Base-by-base conservation (phyloP, 306 rosid genomes). In the Psophocarpus tetragonolobus region DNA sequence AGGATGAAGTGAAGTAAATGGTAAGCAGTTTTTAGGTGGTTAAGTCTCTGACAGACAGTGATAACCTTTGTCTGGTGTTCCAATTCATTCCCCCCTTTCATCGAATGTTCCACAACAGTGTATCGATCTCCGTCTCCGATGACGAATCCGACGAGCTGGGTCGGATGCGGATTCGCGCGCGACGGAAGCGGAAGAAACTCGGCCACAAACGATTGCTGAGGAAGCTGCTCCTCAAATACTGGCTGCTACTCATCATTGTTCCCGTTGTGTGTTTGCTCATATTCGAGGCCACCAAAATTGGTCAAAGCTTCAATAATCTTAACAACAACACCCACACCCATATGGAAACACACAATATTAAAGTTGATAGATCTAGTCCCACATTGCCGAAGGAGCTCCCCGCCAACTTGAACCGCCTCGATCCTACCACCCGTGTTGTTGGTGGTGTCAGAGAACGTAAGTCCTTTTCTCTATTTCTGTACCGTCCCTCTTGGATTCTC, bases 61-160 rank as follows among this genome's bases (percentile, higher is more conserved):
- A 75, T 12, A 61, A 45, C 47, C 48, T 36, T 20, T 1, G 47
- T 44, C 65, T 13, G 15, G 45, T 12, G 27, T 24, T 58, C 10
- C 6, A 60, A 7, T 71, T 17, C 23, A n/a, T n/a, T n/a, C 26
- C 68, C 6, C 58, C 54, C 7, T 39, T 30, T 9, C 65, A 11
- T 18, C 41, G 7, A 47, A 94, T 94, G 98, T 85, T 86, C 85
- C 62, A 35, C 79, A 84, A 77, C 82, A 83, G 76, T 63, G 50
- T 92, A 17, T 75, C 97, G 42, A 89, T 95, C 85, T 15, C 90
- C 9, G 78, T 94, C 67, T 82, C 96, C 36, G 98, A 89, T 65
- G 92, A 91, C 7, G 98, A 95, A n/a, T 6, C 85, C 51, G 96
- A 92, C 63, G 98, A 95, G n/a, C 87, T 83, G 66, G 91, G 90